Percentiles rank a stretch among this genome's conserved stretches.
Evolutionary conservation across 2,329 filamentous ascomycete species (phyloP).

Genomic region (Tolypocladium tundrense): DNA sequence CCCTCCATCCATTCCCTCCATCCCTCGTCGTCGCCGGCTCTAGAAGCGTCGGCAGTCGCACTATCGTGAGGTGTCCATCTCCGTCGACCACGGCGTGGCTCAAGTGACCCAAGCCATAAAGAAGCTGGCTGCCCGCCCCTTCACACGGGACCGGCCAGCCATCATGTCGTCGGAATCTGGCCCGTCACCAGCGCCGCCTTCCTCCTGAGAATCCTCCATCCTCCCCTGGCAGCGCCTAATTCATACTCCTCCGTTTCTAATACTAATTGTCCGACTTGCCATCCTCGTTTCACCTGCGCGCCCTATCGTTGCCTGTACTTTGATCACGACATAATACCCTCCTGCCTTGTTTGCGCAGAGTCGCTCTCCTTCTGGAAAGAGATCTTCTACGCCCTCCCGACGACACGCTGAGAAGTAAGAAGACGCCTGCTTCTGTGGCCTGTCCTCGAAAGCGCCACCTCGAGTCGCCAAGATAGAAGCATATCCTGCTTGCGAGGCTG

Average conservation of each 20-base stretch:
- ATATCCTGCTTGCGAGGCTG: too few species aligned
- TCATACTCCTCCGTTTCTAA: not conserved
- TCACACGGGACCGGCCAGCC: not conserved
- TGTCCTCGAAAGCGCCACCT: not conserved
- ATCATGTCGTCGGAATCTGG: not conserved
- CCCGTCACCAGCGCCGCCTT: not conserved
- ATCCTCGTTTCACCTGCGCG: not conserved
- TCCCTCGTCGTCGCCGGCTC: not conserved
- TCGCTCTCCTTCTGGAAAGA: not conserved
- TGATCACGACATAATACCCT: not conserved
- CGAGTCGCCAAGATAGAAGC: not conserved
- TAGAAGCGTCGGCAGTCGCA: not conserved
- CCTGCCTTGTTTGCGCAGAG: not conserved
- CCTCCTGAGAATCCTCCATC: not conserved
- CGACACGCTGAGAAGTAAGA: not conserved
- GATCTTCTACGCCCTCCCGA: not conserved
- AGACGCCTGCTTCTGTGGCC: too few species aligned
- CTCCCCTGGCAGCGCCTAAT: not conserved
- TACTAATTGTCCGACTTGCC: not conserved
- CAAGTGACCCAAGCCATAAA: slow-evolving; percentile 7
- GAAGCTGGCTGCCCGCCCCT: slow-evolving; percentile 4
- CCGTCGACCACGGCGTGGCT: slow-evolving; percentile 8
- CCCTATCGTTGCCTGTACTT: not conserved
- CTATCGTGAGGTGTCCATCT: slow-evolving; percentile 1
- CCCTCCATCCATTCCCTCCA: not conserved